These are phyloP conservation scores for Malus fusca DNA, from an alignment of 306 rosid species.

Conservation along the genomic window DNA sequence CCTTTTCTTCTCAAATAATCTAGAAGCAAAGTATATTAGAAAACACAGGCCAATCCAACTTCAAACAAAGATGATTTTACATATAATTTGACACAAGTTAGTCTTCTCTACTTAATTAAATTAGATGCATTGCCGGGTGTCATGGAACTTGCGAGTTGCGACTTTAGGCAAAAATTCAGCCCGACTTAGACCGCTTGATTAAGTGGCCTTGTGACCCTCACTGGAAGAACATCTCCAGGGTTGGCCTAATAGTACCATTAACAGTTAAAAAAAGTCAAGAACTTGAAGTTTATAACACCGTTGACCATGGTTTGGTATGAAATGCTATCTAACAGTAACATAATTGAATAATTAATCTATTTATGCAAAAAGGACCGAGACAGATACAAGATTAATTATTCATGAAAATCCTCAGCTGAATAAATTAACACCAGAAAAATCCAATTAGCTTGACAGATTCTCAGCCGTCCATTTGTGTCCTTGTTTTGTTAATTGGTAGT, in stretches of 20 bases:
- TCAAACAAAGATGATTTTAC: background rate
- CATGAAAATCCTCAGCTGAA: background rate
- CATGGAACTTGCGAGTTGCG: too few relatives aligned
- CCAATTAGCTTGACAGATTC: background rate
- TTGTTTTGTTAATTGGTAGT: background rate
- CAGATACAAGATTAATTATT: conserved; percentile 3
- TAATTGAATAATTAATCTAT: background rate
- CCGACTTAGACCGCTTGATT: background rate
- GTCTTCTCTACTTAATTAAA: background rate
- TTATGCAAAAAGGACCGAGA: conserved; percentile 7
- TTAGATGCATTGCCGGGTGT: too few relatives aligned
- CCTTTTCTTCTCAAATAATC: background rate
- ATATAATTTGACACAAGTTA: background rate
- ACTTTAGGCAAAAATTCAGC: too few relatives aligned
- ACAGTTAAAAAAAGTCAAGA: background rate
- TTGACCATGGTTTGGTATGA: conserved; percentile 2
- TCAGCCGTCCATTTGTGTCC: conserved; percentile 3
- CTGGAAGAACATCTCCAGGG: background rate
- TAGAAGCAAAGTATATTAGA: background rate
- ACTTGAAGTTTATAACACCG: background rate
- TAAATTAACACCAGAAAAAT: background rate
- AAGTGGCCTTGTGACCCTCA: background rate
- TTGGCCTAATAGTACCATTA: background rate
- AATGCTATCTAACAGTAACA: background rate
- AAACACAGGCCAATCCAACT: background rate